These are phyloP conservation scores for Chamaecyparis obtusa DNA, from an alignment of 75 land plant genomes.

Conservation along the genomic window DNA sequence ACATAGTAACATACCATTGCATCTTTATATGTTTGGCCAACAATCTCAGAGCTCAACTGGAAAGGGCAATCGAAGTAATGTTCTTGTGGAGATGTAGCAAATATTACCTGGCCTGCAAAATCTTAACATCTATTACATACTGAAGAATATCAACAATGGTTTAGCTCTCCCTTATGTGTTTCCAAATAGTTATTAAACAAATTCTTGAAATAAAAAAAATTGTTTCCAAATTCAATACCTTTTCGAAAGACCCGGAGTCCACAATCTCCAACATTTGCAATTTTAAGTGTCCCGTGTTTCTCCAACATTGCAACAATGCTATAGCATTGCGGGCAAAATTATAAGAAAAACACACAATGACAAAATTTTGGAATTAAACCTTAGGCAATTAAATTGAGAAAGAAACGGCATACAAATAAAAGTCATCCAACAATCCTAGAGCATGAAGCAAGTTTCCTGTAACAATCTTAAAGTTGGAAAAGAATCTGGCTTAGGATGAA, in stretches of 20 bases:
- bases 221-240: conserved; percentile 40
- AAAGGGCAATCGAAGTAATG: conserved; percentile 98
- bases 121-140: background rate
- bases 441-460: background rate
- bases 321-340: background rate
- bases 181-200: background rate
- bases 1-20: conserved; percentile 52
- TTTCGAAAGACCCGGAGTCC: conserved; percentile 72
- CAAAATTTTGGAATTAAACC: background rate
- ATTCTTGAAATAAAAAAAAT: background rate
- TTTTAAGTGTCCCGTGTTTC: conserved; percentile 61
- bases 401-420: background rate
- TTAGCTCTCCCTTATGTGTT: background rate
- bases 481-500: background rate
- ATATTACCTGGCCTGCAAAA: conserved; percentile 62
- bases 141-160: background rate
- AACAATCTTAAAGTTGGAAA: background rate
- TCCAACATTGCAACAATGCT: conserved; percentile 93
- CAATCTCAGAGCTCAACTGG: conserved; percentile 82
- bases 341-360: background rate
- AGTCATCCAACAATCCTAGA: background rate
- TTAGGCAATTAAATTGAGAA: background rate
- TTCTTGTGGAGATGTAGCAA: conserved; percentile 83
- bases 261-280: conserved; percentile 97
- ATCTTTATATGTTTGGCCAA: conserved; percentile 84